Conservation (phyloP, 257 asterid genomes). For the Solanum gracilifrons region DNA sequence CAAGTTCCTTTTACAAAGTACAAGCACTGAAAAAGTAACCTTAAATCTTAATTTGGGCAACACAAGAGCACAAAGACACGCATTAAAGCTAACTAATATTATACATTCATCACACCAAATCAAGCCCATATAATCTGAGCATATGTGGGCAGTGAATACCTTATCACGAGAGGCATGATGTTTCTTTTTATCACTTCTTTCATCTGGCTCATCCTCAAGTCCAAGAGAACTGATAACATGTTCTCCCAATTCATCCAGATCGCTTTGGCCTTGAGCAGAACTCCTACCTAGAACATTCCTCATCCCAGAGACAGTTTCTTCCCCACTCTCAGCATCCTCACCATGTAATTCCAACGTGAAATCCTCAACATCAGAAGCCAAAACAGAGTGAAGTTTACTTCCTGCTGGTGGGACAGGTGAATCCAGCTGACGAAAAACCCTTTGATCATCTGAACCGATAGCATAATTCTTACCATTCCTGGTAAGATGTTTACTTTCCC, state of each 20-base stretch:
- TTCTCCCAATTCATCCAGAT: conserved; percentile 43
- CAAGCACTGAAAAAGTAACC: background rate
- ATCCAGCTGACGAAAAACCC: conserved; percentile 25
- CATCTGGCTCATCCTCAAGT: conserved; percentile 43
- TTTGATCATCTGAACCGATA: conserved; percentile 6
- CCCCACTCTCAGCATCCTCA: conserved; percentile 12
- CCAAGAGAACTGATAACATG: conserved; percentile 31
- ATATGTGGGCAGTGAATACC: conserved; percentile 26
- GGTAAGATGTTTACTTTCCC: background rate
- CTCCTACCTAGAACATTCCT: conserved; percentile 9
- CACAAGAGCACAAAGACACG: background rate
- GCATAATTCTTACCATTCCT: background rate
- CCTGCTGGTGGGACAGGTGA: conserved; percentile 26
- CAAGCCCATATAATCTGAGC: background rate
- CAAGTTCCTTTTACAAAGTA: background rate
- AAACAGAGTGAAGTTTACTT: conserved; percentile 24
- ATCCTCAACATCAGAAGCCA: conserved; percentile 29
- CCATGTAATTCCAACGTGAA: conserved; percentile 21
- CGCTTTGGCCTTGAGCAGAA: conserved; percentile 7
- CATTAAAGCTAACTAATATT: background rate
- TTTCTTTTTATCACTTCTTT: conserved; percentile 43
- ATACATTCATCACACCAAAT: background rate
- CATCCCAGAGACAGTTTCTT: conserved; percentile 6
- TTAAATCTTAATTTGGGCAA: background rate
- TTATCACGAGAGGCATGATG: conserved; percentile 36